These are phyloP conservation scores for Colletotrichum chlorophyti DNA, from an alignment of 2,329 filamentous ascomycete genomes.

Conservation along the genomic window DNA sequence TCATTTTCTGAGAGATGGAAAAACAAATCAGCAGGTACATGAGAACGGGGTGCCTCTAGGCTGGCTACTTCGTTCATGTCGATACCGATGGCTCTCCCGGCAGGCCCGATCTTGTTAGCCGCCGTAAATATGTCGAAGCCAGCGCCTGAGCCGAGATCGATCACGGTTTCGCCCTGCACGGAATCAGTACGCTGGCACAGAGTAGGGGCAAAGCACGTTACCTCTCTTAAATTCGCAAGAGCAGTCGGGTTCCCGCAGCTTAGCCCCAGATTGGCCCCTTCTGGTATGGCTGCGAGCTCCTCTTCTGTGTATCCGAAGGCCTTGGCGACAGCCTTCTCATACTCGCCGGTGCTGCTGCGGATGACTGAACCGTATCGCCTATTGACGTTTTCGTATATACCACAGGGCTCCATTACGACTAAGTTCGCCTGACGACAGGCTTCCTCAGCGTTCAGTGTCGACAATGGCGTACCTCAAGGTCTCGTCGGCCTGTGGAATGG, in stretches of 20 bases:
- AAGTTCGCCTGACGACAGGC: too few species aligned
- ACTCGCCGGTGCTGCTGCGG: slow-evolving; percentile 36
- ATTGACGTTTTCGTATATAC: slow-evolving; percentile 43
- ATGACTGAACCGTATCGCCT: slow-evolving; percentile 43
- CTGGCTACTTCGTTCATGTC: slow-evolving; percentile 63
- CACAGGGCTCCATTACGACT: slow-evolving; percentile 35
- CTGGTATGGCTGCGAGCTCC: slow-evolving; percentile 53
- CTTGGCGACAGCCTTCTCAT: slow-evolving; percentile 50
- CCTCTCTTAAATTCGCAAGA: slow-evolving; percentile 52
- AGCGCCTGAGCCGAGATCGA: slow-evolving; percentile 64
- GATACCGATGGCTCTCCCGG: slow-evolving; percentile 59
- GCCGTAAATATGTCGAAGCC: slow-evolving; percentile 66
- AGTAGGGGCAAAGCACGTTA: slow-evolving; percentile 28
- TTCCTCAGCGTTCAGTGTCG: too few species aligned
- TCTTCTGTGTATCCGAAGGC: slow-evolving; percentile 60
- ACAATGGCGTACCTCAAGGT: too few species aligned
- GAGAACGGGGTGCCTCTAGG: background rate
- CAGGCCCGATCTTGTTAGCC: slow-evolving; percentile 52
- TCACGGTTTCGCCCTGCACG: slow-evolving; percentile 58
- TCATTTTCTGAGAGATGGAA: slow-evolving; percentile 54
- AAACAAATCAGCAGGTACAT: background rate
- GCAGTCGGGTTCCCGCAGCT: slow-evolving; percentile 62
- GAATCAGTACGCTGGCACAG: background rate
- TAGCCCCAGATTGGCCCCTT: slow-evolving; percentile 57
- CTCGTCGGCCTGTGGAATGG: too few species aligned